These are phyloP conservation scores for Podila minutissima DNA, from an alignment of 192 early-diverging fungal species.

Conservation along the genomic window DNA sequence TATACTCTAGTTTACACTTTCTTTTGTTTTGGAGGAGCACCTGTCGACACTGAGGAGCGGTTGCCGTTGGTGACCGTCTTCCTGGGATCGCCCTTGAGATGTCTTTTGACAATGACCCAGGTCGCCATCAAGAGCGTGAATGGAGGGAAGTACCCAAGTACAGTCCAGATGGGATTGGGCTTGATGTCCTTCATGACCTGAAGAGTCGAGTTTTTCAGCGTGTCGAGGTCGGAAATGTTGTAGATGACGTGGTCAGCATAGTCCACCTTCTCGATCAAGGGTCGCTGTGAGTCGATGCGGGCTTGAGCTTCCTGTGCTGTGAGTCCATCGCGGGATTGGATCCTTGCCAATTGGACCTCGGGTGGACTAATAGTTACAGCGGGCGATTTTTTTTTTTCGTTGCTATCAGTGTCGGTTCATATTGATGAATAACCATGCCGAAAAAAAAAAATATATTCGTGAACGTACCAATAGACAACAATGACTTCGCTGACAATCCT, in stretches of 20 bases:
- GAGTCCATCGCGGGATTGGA: conserved; percentile 78
- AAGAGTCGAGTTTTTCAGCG: conserved; percentile 52
- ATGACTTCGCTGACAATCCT: conserved; percentile 74
- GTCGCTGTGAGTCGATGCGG: conserved; percentile 86
- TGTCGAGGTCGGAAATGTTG: conserved; percentile 74
- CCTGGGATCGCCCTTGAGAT: conserved; percentile 47
- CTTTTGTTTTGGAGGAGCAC: too few relatives aligned
- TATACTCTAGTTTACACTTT: too few relatives aligned
- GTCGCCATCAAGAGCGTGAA: conserved; percentile 10
- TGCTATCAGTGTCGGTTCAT: too few relatives aligned
- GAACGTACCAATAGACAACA: conserved; percentile 81
- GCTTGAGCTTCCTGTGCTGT: conserved; percentile 69
- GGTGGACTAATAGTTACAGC: conserved; percentile 62
- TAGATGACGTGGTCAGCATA: conserved; percentile 87
- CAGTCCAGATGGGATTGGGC: conserved; percentile 45
- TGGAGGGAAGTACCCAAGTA: conserved; percentile 38
- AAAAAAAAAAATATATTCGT: conserved; percentile 3
- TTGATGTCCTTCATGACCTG: conserved; percentile 49
- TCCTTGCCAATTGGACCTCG: conserved; percentile 75
- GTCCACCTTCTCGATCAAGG: conserved; percentile 78
- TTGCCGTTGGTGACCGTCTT: conserved; percentile 12
- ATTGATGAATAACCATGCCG: neutral
- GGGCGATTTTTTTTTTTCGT: neutral
- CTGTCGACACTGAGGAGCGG: neutral
- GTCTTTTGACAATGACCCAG: conserved; percentile 35